Base-by-base conservation (phyloP, 495 filamentous ascomycete genomes). In the Penicillium salamii region DNA sequence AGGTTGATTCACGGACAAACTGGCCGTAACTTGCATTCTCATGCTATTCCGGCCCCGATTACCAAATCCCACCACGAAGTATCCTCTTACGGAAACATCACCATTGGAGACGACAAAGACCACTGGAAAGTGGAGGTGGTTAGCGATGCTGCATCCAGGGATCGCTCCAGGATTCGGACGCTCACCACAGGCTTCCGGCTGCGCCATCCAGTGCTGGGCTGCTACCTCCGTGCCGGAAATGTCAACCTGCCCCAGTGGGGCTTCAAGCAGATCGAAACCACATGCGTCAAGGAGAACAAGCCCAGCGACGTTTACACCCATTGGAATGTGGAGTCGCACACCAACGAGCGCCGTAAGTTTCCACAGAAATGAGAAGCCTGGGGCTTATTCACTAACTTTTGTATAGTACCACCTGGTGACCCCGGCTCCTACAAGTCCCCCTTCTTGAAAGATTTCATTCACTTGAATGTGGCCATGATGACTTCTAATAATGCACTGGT, bases 391-490 rank as follows among this genome's bases (percentile, higher is more conserved):
- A 40, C 43, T 52, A 23, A 53, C 37, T 24, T 13, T 40, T 50
- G 5, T 19, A 24, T 49, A 96, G 91, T 98, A 29, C 93, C 93
- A 14, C 84, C 88, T 53, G 87, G 88, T 60, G 87, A 97, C 65
- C 88, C 93, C 45, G 90, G 88, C 53, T 87, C 89, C 36, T 98
- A 96, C 76, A 95, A 89, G 72, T 97, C 92, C 0, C 92, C 95
- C 1, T 98, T 98, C 76, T 68, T 95, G 49, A 89, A 90, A 61
- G 95, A 97, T 70, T 98, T 98, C 67, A 82, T 98, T 58, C 93
- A 98, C 65, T 66, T 98, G 39, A 98, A 98, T 68, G 93, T 98
- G 49, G 93, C 95, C 45, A 98, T 98, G 93, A 97, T 97, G 95
- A 98, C 93, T 14, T 97, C 95, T 12, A 98, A 98, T 75, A 98